These are phyloP conservation scores for Papilionanthe hybrid DNA, from an alignment of 116 monocot genomes.

Conservation along the genomic window DNA sequence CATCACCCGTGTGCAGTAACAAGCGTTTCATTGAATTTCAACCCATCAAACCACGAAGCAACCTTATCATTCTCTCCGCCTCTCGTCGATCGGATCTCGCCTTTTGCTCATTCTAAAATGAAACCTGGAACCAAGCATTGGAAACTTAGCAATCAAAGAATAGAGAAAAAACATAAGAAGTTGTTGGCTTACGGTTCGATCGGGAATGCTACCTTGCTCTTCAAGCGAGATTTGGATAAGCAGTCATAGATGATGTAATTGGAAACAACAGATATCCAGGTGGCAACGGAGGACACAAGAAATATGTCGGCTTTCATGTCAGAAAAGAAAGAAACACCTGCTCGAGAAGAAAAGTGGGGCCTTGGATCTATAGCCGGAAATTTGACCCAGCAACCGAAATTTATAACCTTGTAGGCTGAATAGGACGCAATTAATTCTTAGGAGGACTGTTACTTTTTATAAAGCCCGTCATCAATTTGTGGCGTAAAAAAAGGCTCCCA, in stretches of 20 bases:
- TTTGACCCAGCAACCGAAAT: no score
- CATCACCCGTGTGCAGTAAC: conserved; percentile 38
- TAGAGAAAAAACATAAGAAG: background rate
- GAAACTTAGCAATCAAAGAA: no score
- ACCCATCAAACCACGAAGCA: conserved; percentile 36
- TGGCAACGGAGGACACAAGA: conserved; percentile 2
- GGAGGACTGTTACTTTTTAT: no score
- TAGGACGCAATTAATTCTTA: no score
- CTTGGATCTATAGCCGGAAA: no score
- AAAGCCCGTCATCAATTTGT: no score
- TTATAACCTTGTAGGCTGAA: no score
- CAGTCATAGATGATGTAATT: background rate
- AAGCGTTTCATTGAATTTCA: conserved; percentile 41
- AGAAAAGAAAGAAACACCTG: no score
- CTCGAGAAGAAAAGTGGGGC: no score
- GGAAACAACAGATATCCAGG: background rate
- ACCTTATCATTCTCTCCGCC: conserved; percentile 1
- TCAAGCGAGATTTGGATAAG: no score
- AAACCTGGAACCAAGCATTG: no score
- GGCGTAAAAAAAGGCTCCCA: no score
- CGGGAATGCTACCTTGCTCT: background rate
- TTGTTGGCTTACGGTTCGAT: background rate
- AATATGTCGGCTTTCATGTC: conserved; percentile 8
- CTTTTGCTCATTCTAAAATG: background rate
- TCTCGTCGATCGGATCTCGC: conserved; percentile 11